Conservation (phyloP, 2,329 filamentous ascomycete species). For the Coniochaeta ligniaria region DNA sequence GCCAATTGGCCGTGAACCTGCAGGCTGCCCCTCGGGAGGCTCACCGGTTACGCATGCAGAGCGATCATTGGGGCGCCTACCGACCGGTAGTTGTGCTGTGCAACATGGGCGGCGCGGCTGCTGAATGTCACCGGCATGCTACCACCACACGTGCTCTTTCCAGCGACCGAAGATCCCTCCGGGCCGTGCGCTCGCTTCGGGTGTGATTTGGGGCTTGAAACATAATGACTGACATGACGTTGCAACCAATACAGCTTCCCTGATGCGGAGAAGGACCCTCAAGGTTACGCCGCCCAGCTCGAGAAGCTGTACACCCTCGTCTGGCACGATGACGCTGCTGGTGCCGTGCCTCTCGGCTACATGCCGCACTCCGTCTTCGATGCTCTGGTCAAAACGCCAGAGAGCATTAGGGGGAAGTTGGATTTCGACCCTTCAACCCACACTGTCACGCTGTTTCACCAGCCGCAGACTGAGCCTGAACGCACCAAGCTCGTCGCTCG, state of each 20-base stretch:
- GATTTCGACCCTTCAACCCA: slow-evolving; percentile 49
- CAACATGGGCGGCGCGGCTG: not conserved
- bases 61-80: not conserved
- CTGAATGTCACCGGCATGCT: not conserved
- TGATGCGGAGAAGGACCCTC: slow-evolving; percentile 55
- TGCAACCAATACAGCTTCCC: slow-evolving; percentile 57
- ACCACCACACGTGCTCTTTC: not conserved
- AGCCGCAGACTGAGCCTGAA: slow-evolving; percentile 46
- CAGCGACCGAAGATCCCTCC: not conserved
- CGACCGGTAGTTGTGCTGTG: not conserved
- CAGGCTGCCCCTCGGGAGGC: not conserved
- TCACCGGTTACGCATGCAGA: slow-evolving; percentile 1
- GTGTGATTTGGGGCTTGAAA: not conserved
- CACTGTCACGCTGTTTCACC: slow-evolving; percentile 57
- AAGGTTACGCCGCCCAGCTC: slow-evolving; percentile 45
- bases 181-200: not conserved
- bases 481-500: slow-evolving; percentile 50
- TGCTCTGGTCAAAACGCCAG: slow-evolving; percentile 39
- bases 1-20: not conserved
- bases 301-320: slow-evolving; percentile 61
- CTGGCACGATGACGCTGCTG: slow-evolving; percentile 51
- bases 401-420: slow-evolving; percentile 49
- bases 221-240: not conserved
- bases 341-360: slow-evolving; percentile 58
- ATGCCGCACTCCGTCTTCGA: slow-evolving; percentile 43